These are phyloP conservation scores for Panaeolus cyanescens DNA, from an alignment of 768 basidiomycete genomes.

Conservation along the genomic window DNA sequence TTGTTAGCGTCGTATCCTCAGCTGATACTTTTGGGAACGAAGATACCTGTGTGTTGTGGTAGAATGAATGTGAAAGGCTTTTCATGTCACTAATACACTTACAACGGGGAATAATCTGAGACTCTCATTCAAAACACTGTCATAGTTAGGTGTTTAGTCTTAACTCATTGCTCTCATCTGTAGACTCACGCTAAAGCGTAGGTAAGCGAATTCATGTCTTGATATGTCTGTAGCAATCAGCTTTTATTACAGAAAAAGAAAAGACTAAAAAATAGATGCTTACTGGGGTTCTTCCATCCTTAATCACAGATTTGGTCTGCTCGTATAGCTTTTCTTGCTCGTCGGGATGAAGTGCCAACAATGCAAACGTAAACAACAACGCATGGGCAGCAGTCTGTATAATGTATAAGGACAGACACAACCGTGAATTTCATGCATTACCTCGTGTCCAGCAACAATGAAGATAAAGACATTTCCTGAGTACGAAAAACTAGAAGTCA, in stretches of 20 bases:
- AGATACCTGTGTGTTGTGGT: slow-evolving; percentile 16
- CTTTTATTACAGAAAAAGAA: neutral
- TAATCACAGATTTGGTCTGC: slow-evolving; percentile 33
- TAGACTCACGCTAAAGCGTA: slow-evolving; percentile 14
- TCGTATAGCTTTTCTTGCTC: slow-evolving; percentile 44
- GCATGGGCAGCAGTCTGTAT: slow-evolving; percentile 41
- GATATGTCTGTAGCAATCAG: slow-evolving; percentile 13
- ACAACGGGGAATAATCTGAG: slow-evolving; percentile 34
- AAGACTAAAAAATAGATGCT: neutral
- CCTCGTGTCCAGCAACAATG: slow-evolving; percentile 62
- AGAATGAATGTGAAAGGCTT: no score
- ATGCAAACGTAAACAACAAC: slow-evolving; percentile 36
- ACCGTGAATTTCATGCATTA: slow-evolving; percentile 8
- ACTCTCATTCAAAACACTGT: slow-evolving; percentile 42
- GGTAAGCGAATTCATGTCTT: slow-evolving; percentile 16
- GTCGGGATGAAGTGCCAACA: slow-evolving; percentile 43
- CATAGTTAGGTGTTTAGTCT: neutral
- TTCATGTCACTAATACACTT: neutral
- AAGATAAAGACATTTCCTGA: slow-evolving; percentile 46
- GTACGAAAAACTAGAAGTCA: neutral
- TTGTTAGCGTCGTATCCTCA: slow-evolving; percentile 36
- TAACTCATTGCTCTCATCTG: neutral
- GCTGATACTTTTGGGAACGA: slow-evolving; percentile 36
- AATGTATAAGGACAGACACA: slow-evolving; percentile 8
- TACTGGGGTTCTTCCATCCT: slow-evolving; percentile 18